phyloP scores from a whole-genome alignment of 768 basidiomycete genomes.

The Auriculariales sp. region DNA sequence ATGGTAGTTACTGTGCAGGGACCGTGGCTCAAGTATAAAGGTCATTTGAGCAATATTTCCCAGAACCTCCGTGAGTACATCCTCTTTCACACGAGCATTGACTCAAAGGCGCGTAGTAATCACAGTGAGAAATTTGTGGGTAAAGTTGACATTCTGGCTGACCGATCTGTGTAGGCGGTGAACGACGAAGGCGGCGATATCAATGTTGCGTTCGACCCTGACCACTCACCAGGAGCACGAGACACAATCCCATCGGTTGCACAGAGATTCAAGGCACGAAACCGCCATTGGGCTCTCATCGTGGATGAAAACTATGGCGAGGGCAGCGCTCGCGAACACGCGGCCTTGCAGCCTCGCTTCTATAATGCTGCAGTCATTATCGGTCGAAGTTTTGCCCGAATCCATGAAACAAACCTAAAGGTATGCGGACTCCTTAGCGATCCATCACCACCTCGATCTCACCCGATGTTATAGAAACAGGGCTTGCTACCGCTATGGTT shows the following conservation, averaged over 20 bases:
- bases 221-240: slow-evolving; percentile 28
- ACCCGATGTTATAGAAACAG: slow-evolving; percentile 58
- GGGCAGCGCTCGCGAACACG: slow-evolving; percentile 95
- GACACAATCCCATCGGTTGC: slow-evolving; percentile 87
- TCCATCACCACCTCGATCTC: neutral
- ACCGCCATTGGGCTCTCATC: slow-evolving; percentile 83
- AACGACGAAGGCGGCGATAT: slow-evolving; percentile 93
- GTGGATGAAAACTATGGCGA: slow-evolving; percentile 98
- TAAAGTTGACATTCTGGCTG: slow-evolving; percentile 3
- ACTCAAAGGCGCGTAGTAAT: slow-evolving; percentile 41
- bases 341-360: slow-evolving; percentile 91
- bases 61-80: slow-evolving; percentile 71
- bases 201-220: slow-evolving; percentile 79
- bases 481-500: slow-evolving; percentile 96
- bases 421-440: slow-evolving; percentile 23
- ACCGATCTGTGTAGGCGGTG: slow-evolving; percentile 44
- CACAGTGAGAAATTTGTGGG: slow-evolving; percentile 33
- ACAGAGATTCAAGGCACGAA: slow-evolving; percentile 70
- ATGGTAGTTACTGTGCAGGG: slow-evolving; percentile 33
- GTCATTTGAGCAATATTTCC: slow-evolving; percentile 89
- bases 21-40: slow-evolving; percentile 98
- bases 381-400: slow-evolving; percentile 90
- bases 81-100: neutral
- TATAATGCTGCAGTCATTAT: slow-evolving; percentile 82
- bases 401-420: slow-evolving; percentile 96